These are phyloP conservation scores for Umbelopsis sp. DNA, from an alignment of 371 early-diverging fungal species.

Conservation along the genomic window DNA sequence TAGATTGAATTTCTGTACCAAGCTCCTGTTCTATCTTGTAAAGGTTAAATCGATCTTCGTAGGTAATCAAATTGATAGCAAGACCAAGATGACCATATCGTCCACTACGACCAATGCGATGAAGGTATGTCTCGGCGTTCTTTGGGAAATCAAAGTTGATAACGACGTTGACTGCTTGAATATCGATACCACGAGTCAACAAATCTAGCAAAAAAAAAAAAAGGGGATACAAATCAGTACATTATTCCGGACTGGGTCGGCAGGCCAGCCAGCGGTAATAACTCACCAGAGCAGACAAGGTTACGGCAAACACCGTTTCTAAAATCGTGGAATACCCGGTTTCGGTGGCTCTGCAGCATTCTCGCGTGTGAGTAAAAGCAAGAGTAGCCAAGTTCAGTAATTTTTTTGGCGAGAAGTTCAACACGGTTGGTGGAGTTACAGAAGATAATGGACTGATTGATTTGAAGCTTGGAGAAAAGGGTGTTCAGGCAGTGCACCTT, in stretches of 20 bases:
- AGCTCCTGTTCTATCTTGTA: constrained; percentile 97
- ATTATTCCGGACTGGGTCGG: constrained; percentile 7
- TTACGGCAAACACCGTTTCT: constrained; percentile 95
- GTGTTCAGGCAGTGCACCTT: constrained; percentile 98
- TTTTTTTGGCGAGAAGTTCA: constrained; percentile 96
- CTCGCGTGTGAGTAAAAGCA: constrained; percentile 98
- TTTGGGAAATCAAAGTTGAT: constrained; percentile 99
- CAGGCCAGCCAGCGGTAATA: too few relatives aligned
- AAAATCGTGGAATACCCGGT: constrained; percentile 99
- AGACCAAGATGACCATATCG: constrained; percentile 98
- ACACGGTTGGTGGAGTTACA: constrained; percentile 98
- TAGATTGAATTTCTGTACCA: constrained; percentile 96
- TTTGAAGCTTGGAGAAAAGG: constrained; percentile 96
- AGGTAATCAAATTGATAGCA: constrained; percentile 97
- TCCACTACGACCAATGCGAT: constrained; percentile 98
- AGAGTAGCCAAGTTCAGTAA: constrained; percentile 98
- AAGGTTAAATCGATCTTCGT: constrained; percentile 94
- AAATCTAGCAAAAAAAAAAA: constrained; percentile 64
- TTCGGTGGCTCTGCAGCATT: constrained; percentile 98
- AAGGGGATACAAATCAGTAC: not conserved
- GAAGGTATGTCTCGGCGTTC: constrained; percentile 98
- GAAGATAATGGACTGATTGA: constrained; percentile 99
- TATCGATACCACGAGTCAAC: constrained; percentile 99
- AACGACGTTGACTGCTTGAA: constrained; percentile 98
- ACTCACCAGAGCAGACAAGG: constrained; percentile 86